These are phyloP conservation scores for Kalmusia sp. DNA, from an alignment of 2,329 filamentous ascomycete genomes.

Conservation along the genomic window DNA sequence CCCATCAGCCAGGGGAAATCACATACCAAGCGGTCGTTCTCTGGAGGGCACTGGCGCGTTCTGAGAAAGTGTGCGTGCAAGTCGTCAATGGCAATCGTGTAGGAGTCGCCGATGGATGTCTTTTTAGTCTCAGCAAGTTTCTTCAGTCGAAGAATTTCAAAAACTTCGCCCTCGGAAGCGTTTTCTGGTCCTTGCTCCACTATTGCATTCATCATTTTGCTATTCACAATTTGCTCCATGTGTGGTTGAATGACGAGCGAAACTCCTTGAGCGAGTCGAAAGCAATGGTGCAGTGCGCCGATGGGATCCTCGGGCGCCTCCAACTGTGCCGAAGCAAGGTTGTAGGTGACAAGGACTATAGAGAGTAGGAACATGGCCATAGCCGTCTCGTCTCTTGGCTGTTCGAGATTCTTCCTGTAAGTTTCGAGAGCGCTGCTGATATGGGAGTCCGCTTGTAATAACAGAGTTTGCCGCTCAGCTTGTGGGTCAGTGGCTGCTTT, in stretches of 20 bases:
- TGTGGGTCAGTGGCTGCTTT: slow-evolving; percentile 28
- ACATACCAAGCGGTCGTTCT: slow-evolving; percentile 28
- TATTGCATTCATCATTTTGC: slow-evolving; percentile 22
- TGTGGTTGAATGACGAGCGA: slow-evolving; percentile 32
- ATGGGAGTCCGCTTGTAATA: slow-evolving; percentile 37
- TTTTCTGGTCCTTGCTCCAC: slow-evolving; percentile 21
- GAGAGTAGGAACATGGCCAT: slow-evolving; percentile 41
- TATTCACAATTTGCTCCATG: slow-evolving; percentile 28
- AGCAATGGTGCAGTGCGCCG: slow-evolving; percentile 34
- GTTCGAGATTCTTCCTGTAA: slow-evolving; percentile 30
- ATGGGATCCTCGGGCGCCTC: slow-evolving; percentile 37
- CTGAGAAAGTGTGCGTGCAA: slow-evolving; percentile 30
- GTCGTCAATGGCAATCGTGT: slow-evolving; percentile 27
- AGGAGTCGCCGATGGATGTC: slow-evolving; percentile 24
- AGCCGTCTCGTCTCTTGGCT: slow-evolving; percentile 26
- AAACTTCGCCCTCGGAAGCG: slow-evolving; percentile 19
- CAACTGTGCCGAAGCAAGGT: slow-evolving; percentile 35
- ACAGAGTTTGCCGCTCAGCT: slow-evolving; percentile 27
- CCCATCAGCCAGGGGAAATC: no score
- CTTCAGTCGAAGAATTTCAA: slow-evolving; percentile 29
- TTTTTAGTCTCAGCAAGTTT: slow-evolving; percentile 30
- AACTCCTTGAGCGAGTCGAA: slow-evolving; percentile 36
- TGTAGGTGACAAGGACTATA: slow-evolving; percentile 35
- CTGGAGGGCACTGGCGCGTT: slow-evolving; percentile 22
- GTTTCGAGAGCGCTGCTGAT: slow-evolving; percentile 32